Percentiles rank a stretch among this genome's conserved stretches.
phyloP scores from a whole-genome alignment of 768 basidiomycete species.

The Auricularia cornea region DNA sequence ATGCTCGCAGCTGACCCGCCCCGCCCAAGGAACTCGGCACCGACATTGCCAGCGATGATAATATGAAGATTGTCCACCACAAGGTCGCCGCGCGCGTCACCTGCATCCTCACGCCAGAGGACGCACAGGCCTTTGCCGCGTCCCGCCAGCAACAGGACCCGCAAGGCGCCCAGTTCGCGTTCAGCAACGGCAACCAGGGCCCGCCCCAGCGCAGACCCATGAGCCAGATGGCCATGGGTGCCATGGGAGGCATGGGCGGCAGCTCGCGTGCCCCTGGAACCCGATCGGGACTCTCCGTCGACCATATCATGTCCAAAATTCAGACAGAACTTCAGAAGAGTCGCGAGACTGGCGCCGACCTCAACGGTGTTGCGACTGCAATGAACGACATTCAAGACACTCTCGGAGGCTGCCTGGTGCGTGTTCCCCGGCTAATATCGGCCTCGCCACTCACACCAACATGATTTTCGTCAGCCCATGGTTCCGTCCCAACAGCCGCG shows the following conservation, averaged over 20 bases:
- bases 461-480: slow-evolving; percentile 49
- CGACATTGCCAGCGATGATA: slow-evolving; percentile 97
- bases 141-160: slow-evolving; percentile 51
- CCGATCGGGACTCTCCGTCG: slow-evolving; percentile 84
- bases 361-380: slow-evolving; percentile 63
- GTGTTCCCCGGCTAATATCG: slow-evolving; percentile 20
- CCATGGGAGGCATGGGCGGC: slow-evolving; percentile 72
- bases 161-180: slow-evolving; percentile 1
- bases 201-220: slow-evolving; percentile 38
- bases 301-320: slow-evolving; percentile 79
- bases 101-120: slow-evolving; percentile 81
- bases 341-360: slow-evolving; percentile 83
- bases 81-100: slow-evolving; percentile 94
- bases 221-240: slow-evolving; percentile 47
- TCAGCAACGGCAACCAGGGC: slow-evolving; percentile 1
- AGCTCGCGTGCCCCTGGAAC: slow-evolving; percentile 57
- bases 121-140: slow-evolving; percentile 58
- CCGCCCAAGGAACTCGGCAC: slow-evolving; percentile 95
- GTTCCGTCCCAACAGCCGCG: slow-evolving; percentile 6
- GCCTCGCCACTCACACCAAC: slow-evolving; percentile 32
- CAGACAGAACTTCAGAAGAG: slow-evolving; percentile 95
- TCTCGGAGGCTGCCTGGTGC: slow-evolving; percentile 70
- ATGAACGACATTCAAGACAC: slow-evolving; percentile 93
- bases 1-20: slow-evolving; percentile 1
- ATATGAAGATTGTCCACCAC: slow-evolving; percentile 95